A percentile compares a stretch with the other conserved stretches of the same genome.
Evolutionary conservation across 2,329 filamentous ascomycete genomes (phyloP).

Genomic region (Pestalotiopsis sp.): DNA sequence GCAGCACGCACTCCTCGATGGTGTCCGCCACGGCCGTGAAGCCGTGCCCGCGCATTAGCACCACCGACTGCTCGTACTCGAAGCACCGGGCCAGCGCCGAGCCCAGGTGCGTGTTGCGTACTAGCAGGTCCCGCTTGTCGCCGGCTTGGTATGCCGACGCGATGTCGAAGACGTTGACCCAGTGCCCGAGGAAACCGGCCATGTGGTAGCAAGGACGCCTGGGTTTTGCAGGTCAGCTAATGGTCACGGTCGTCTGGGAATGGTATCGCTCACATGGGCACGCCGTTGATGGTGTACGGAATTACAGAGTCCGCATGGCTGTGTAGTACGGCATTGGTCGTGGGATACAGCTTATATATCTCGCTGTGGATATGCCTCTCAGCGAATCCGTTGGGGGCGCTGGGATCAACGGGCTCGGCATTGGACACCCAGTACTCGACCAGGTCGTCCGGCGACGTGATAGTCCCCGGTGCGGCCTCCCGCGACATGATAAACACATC

Average conservation of each 20-base stretch:
- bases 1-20: slow-evolving; percentile 42
- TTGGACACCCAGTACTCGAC: slow-evolving; percentile 47
- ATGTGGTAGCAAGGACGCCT: slow-evolving; percentile 42
- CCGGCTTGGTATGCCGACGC: slow-evolving; percentile 24
- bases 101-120: slow-evolving; percentile 36
- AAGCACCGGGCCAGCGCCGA: slow-evolving; percentile 36
- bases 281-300: slow-evolving; percentile 42
- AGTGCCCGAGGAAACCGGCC: slow-evolving; percentile 43
- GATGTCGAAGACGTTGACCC: slow-evolving; percentile 36
- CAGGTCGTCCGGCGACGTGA: slow-evolving; percentile 45
- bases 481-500: slow-evolving; percentile 51
- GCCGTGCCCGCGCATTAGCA: slow-evolving; percentile 49
- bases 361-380: slow-evolving; percentile 51
- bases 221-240: not conserved
- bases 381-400: slow-evolving; percentile 38
- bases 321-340: slow-evolving; percentile 44
- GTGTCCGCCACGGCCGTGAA: slow-evolving; percentile 39
- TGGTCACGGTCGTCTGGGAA: not conserved
- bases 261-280: slow-evolving; percentile 30
- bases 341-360: slow-evolving; percentile 42
- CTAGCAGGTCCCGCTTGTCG: slow-evolving; percentile 39
- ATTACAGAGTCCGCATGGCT: slow-evolving; percentile 45
- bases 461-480: slow-evolving; percentile 47
- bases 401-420: slow-evolving; percentile 40
- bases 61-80: slow-evolving; percentile 33